Base-by-base conservation (phyloP, 2,329 filamentous ascomycete species). In the Beauveria australis region DNA sequence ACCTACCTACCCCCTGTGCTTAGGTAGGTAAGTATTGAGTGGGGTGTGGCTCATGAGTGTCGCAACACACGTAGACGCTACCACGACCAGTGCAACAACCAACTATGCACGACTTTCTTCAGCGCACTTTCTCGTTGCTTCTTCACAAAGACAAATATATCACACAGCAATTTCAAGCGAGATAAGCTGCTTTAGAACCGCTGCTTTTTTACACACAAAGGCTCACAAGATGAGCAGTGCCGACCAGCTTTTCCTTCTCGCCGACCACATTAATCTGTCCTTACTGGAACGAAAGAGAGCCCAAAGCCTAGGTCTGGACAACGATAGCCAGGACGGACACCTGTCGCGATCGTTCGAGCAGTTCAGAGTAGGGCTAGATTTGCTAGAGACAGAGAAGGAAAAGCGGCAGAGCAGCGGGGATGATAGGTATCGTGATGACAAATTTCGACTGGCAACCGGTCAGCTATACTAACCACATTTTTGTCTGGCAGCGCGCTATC, bases 211-310 rank as follows among this genome's bases (percentile, higher is more conserved):
- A 33, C 30, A 33, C 30, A 33, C 12, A 33, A 1, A 10, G 12
- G 30, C 3, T 14, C 18, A 16, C 44, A 49, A 37, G 16, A 61
- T 61, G 59, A 61, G 47, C 46, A 86, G 81, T 67, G 75, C 82
- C 44, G 86, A 85, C 70, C 92, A 97, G 74, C 87, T 97, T 66
- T 91, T 92, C 73, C 88, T 97, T 59, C 85, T 97, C 61, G 91
- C 92, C 69, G 94, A 99, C 77, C 93, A 97, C 75, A 90, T 97
- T 80, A 97, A 97, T 76, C 85, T 97, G 63, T 96, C 92, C 16
- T 82, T 99, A 18, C 86, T 97, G 28, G 94, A 97, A 78, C 87
- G 93, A 62, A 88, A 96, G 76, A 87, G 93, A 62, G 91, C 92
- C 53, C 85, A 91, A 68, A 89, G 86, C 16, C 82, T 96, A 49